Base-by-base conservation (phyloP, 1,139 yeast genomes). In the Arxiozyma slooffiae region DNA sequence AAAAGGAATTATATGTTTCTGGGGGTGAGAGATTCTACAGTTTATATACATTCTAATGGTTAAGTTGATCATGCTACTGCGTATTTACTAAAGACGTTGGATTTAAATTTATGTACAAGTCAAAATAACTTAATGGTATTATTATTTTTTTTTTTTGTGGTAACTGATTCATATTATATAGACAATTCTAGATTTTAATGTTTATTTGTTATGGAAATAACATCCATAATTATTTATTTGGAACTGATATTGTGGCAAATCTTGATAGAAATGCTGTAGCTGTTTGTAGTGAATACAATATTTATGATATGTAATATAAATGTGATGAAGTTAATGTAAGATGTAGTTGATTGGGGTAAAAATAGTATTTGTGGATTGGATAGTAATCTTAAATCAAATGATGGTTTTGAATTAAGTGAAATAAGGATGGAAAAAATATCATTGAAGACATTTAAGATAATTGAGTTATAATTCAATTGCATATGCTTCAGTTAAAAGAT, bases 321-420 rank as follows among this genome's bases (percentile, higher is more conserved):
- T 53, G 54, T 45, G 53, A 57, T 6, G 81, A 44, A 9, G 20
- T 44, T 8, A n/a, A 23, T 24, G 34, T 34, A 47, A 46, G 22
- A 16, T 77, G 90, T 3, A 92, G 97, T 97, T 98, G 98, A 0
- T n/a, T 92, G 98, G 98, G 97, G 97, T 24, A 98, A 92, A 63
- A 98, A 92, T 64, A 97, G 98, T 0, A 92, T 92, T 63, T 90
- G 97, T 68, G 97, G 97, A 7, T n/a, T 65, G 67, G 66, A 53
- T 62, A 16, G 56, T 54, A 1, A 30, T 47, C 21, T 30, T n/a
- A 30, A 14, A 30, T 30, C 14, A 7, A 30, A 30, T 30, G 11
- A 2, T 30, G 6, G n/a, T 30, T 16, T 30, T 14, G n/a, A 16
- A 11, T 11, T 30, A 30, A 2, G 14, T 30, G 36, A 30, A 30